Conservation (phyloP, 257 asterid species). For the Salvia rosmarinus region DNA sequence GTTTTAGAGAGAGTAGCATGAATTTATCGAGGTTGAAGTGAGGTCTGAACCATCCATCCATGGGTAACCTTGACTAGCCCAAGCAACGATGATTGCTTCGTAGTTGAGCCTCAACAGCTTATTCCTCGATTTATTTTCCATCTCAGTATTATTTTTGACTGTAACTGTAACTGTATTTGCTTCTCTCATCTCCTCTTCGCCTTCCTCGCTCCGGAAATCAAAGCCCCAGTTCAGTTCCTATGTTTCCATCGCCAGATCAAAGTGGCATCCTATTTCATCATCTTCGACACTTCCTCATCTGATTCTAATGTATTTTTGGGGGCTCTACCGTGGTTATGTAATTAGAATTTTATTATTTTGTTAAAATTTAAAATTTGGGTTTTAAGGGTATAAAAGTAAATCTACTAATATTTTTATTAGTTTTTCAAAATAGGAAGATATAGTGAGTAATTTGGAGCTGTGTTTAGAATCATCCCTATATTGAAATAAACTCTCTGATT, state of each 20-base stretch:
- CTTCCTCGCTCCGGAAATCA: conserved; percentile 27
- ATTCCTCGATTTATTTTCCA: conserved; percentile 33
- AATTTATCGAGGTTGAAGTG: conserved; percentile 43
- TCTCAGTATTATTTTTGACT: not conserved
- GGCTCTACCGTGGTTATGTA: too few relatives aligned
- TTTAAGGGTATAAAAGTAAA: too few relatives aligned
- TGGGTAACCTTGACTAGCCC: conserved; percentile 67
- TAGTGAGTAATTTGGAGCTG: too few relatives aligned
- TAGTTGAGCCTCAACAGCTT: conserved; percentile 59
- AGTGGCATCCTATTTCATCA: conserved; percentile 47
- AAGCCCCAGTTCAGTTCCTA: conserved; percentile 60
- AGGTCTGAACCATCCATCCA: conserved; percentile 68
- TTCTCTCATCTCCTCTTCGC: conserved; percentile 29
- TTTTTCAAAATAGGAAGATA: too few relatives aligned
- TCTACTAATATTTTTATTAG: too few relatives aligned
- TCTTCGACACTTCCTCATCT: too few relatives aligned
- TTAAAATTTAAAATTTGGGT: too few relatives aligned
- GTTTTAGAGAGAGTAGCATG: conserved; percentile 49
- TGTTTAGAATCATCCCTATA: too few relatives aligned
- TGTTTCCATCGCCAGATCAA: conserved; percentile 51
- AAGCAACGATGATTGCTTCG: conserved; percentile 64
- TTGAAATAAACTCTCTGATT: too few relatives aligned
- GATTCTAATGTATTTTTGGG: too few relatives aligned
- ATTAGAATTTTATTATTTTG: too few relatives aligned
- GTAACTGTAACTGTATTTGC: not conserved